Evolutionary conservation across 108 stramenopile genomes (phyloP).

Genomic region (Fragilariopsis cylindrus): DNA sequence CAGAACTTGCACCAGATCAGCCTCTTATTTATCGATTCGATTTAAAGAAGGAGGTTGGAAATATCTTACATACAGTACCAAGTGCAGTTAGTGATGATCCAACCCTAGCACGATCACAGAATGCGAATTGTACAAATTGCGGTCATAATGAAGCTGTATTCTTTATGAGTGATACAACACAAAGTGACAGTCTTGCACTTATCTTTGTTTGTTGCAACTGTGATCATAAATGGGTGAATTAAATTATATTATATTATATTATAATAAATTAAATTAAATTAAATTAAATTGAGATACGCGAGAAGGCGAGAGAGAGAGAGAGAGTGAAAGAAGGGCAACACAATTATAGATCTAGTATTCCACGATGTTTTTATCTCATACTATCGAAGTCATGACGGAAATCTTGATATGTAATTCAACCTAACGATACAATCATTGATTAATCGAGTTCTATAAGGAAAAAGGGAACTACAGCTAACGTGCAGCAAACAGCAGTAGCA

Average conservation of each 20-base stretch:
- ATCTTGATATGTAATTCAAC: too few relatives aligned
- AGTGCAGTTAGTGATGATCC: constrained; percentile 86
- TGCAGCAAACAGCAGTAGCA: too few relatives aligned
- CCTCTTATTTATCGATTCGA: constrained; percentile 82
- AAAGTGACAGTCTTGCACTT: constrained; percentile 80
- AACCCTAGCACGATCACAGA: constrained; percentile 82
- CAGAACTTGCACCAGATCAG: constrained; percentile 61
- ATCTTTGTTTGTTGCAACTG: constrained; percentile 94
- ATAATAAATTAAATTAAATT: neutral
- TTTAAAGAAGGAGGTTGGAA: constrained; percentile 83
- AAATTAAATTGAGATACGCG: neutral
- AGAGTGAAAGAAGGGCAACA: too few relatives aligned
- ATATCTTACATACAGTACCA: constrained; percentile 80
- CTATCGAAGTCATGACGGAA: too few relatives aligned
- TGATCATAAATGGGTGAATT: constrained; percentile 88
- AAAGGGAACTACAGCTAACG: too few relatives aligned
- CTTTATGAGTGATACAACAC: constrained; percentile 81
- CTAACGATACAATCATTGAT: too few relatives aligned
- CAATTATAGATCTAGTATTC: too few relatives aligned
- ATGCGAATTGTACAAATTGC: constrained; percentile 83
- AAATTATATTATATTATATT: constrained; percentile 1
- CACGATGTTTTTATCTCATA: too few relatives aligned
- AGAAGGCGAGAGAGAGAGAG: neutral
- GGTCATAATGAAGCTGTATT: constrained; percentile 90
- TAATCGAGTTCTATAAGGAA: too few relatives aligned